Conservation (phyloP, 805 yeast species). For the Tanozyma kutaoensis region DNA sequence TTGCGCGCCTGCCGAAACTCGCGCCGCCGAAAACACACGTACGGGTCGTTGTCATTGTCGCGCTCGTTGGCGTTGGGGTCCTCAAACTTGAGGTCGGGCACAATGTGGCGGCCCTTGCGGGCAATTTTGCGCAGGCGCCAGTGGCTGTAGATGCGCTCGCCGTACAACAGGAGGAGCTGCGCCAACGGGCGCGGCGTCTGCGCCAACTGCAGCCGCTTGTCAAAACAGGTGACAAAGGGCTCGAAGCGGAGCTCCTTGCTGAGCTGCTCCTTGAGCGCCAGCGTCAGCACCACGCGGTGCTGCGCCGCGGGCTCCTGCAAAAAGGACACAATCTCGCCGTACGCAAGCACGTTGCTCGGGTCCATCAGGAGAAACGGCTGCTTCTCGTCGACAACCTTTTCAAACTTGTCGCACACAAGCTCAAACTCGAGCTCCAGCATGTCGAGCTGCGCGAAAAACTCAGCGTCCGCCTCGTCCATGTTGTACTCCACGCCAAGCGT, state of each 20-base stretch:
- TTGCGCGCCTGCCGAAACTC: slow-evolving; percentile 93
- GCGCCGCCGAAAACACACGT: slow-evolving; percentile 89
- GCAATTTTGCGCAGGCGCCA: slow-evolving; percentile 68
- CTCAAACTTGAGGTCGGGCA: slow-evolving; percentile 72
- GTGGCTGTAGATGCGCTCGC: slow-evolving; percentile 59
- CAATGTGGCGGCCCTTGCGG: slow-evolving; percentile 55
- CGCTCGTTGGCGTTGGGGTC: slow-evolving; percentile 64
- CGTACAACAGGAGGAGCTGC: slow-evolving; percentile 42
- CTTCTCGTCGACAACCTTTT: slow-evolving; percentile 56
- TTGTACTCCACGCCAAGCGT: slow-evolving; percentile 75
- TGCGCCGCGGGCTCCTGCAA: slow-evolving; percentile 16
- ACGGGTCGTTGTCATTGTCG: slow-evolving; percentile 83
- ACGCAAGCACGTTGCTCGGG: slow-evolving; percentile 60
- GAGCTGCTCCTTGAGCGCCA: slow-evolving; percentile 43
- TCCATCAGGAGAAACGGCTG: slow-evolving; percentile 87
- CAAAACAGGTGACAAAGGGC: slow-evolving; percentile 49
- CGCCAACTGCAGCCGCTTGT: slow-evolving; percentile 21
- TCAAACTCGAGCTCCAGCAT: slow-evolving; percentile 76
- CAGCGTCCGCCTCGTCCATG: slow-evolving; percentile 84
- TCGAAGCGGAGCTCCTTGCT: slow-evolving; percentile 41
- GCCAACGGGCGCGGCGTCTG: slow-evolving; percentile 29
- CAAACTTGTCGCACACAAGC: slow-evolving; percentile 58
- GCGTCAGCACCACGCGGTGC: slow-evolving; percentile 31
- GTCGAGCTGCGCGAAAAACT: slow-evolving; percentile 30
- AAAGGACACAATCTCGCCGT: slow-evolving; percentile 50